Evolutionary conservation across 2,329 filamentous ascomycete species (phyloP).

Genomic region (Penicillium vulpinum): DNA sequence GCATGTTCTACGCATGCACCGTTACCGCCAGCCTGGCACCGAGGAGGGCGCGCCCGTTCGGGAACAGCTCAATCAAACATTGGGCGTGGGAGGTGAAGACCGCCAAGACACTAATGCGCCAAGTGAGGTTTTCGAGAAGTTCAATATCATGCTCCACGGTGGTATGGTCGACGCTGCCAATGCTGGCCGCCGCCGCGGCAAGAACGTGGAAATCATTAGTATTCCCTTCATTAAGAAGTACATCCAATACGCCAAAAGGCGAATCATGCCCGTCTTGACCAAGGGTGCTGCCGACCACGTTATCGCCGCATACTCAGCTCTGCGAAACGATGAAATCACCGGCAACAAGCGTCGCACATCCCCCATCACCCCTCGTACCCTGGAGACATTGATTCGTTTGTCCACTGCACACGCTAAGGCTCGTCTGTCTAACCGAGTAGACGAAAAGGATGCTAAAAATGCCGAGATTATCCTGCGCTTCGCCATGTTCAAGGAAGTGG

Average conservation of each 20-base stretch:
- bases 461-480: slow-evolving; percentile 90
- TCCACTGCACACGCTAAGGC: slow-evolving; percentile 95
- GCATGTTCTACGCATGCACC: slow-evolving; percentile 95
- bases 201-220: slow-evolving; percentile 83
- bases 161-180: slow-evolving; percentile 69
- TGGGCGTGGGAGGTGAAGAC: slow-evolving; percentile 82
- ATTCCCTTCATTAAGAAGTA: slow-evolving; percentile 99
- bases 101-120: slow-evolving; percentile 70
- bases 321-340: slow-evolving; percentile 94
- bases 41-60: slow-evolving; percentile 94
- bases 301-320: slow-evolving; percentile 82
- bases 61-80: slow-evolving; percentile 77
- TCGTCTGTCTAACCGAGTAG: slow-evolving; percentile 80
- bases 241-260: slow-evolving; percentile 93
- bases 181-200: slow-evolving; percentile 69
- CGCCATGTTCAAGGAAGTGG: slow-evolving; percentile 94
- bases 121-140: slow-evolving; percentile 94
- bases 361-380: slow-evolving; percentile 92
- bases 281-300: slow-evolving; percentile 92
- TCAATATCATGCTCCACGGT: slow-evolving; percentile 90
- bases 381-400: slow-evolving; percentile 97
- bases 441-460: slow-evolving; percentile 82
- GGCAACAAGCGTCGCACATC: slow-evolving; percentile 91
- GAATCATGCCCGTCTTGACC: slow-evolving; percentile 85
- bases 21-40: slow-evolving; percentile 86